Evolutionary conservation across 768 basidiomycete species (phyloP).

Genomic region (Stropharia rugosoannulata): DNA sequence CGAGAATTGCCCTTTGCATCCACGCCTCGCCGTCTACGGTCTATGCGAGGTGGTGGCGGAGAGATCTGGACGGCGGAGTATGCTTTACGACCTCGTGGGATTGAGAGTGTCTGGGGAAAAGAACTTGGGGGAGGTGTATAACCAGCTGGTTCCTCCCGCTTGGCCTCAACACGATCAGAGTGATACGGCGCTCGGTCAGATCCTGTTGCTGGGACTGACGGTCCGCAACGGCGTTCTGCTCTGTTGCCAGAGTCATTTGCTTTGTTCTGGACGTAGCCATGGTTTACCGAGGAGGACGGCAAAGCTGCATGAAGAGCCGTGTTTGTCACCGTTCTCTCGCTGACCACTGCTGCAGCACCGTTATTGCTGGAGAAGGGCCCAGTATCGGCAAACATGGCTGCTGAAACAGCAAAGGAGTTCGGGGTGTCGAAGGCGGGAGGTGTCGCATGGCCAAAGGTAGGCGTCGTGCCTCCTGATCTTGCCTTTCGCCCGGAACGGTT

Average conservation of each 20-base stretch:
- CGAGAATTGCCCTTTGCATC: neutral
- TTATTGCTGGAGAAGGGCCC: no score
- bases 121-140: neutral
- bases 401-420: no score
- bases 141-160: neutral
- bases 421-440: neutral
- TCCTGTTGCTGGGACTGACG: no score
- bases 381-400: no score
- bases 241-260: neutral
- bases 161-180: neutral
- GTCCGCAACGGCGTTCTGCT: neutral
- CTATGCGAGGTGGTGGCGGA: neutral
- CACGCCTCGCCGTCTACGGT: neutral
- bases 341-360: no score
- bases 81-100: neutral
- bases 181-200: neutral
- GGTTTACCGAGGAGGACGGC: neutral
- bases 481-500: no score
- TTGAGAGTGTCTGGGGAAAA: neutral
- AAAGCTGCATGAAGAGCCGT: neutral
- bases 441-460: neutral
- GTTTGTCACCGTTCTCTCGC: neutral
- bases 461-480: neutral
- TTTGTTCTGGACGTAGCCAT: neutral
- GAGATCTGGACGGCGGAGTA: neutral